Conservation (phyloP, 495 filamentous ascomycete species). For the Penicillium canescens region DNA sequence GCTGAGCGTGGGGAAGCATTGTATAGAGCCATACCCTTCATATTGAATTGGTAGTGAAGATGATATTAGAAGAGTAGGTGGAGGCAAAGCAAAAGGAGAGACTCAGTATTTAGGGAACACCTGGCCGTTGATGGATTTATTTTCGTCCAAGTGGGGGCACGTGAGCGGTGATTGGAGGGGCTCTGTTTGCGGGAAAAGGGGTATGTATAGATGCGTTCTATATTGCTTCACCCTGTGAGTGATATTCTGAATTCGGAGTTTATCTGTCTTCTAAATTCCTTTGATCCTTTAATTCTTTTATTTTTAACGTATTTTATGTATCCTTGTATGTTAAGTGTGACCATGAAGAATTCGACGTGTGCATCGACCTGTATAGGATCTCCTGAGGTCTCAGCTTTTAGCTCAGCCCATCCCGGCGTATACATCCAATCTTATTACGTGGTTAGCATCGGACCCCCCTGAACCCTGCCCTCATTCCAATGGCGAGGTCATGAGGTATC, state of each 20-base stretch:
- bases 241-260: not conserved
- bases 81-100: slow-evolving; percentile 14
- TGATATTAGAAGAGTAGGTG: slow-evolving; percentile 9
- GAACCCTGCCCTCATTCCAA: slow-evolving; percentile 13
- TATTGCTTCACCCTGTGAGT: not conserved
- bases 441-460: slow-evolving; percentile 22
- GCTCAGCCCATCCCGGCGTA: slow-evolving; percentile 10
- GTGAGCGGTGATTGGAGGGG: slow-evolving; percentile 29
- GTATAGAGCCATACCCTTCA: slow-evolving; percentile 51
- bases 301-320: too few relatives aligned
- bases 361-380: not conserved
- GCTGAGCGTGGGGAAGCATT: slow-evolving; percentile 7
- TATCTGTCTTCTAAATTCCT: not conserved
- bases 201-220: not conserved
- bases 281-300: too few relatives aligned
- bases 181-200: slow-evolving; percentile 37
- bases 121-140: slow-evolving; percentile 38
- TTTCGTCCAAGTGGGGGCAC: slow-evolving; percentile 31
- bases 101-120: slow-evolving; percentile 31
- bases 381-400: slow-evolving; percentile 9
- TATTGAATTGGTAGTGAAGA: slow-evolving; percentile 28
- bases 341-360: not conserved
- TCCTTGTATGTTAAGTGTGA: too few relatives aligned
- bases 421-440: slow-evolving; percentile 6
- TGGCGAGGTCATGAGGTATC: slow-evolving; percentile 22